These are phyloP conservation scores for Daldinia eschscholtzii DNA, from an alignment of 2,329 filamentous ascomycete genomes.

Conservation along the genomic window DNA sequence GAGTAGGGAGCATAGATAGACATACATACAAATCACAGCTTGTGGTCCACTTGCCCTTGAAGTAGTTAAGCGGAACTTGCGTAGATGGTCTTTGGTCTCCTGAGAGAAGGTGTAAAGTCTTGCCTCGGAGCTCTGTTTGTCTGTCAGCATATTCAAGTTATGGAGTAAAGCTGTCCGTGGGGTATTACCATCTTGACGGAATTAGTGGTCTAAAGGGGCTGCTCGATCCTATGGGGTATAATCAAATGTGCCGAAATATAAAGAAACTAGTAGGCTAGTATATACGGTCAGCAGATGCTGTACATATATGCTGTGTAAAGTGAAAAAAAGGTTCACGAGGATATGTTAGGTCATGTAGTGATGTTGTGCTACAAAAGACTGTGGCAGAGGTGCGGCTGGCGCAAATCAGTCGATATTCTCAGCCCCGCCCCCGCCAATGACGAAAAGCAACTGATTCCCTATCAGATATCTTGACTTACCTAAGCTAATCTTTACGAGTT, in stretches of 20 bases:
- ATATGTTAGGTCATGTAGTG: neutral
- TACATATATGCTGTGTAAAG: constrained; percentile 7
- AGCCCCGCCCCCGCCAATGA: constrained; percentile 32
- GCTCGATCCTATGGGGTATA: neutral
- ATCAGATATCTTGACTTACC: constrained; percentile 6
- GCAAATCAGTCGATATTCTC: constrained; percentile 31
- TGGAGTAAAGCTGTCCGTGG: neutral
- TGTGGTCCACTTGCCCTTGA: constrained; percentile 88
- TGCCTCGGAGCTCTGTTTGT: constrained; percentile 77
- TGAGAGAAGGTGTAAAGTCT: constrained; percentile 92
- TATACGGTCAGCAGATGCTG: neutral
- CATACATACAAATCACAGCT: constrained; percentile 89
- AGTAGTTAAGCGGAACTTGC: constrained; percentile 93
- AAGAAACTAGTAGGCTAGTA: neutral
- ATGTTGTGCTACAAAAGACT: constrained; percentile 13
- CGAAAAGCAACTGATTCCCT: constrained; percentile 11
- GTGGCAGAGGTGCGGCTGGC: constrained; percentile 5
- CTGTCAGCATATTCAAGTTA: constrained; percentile 20
- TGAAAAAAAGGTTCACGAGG: neutral
- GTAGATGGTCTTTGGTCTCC: constrained; percentile 88
- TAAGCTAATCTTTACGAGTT: neutral
- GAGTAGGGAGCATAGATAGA: neutral
- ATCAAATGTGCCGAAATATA: neutral
- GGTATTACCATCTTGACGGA: constrained; percentile 30
- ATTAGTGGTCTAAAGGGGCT: neutral